A percentile compares a stretch with the other conserved stretches of the same genome.
Evolutionary conservation across 345 rosid species (phyloP).

Genomic region (Pistacia integerrima): DNA sequence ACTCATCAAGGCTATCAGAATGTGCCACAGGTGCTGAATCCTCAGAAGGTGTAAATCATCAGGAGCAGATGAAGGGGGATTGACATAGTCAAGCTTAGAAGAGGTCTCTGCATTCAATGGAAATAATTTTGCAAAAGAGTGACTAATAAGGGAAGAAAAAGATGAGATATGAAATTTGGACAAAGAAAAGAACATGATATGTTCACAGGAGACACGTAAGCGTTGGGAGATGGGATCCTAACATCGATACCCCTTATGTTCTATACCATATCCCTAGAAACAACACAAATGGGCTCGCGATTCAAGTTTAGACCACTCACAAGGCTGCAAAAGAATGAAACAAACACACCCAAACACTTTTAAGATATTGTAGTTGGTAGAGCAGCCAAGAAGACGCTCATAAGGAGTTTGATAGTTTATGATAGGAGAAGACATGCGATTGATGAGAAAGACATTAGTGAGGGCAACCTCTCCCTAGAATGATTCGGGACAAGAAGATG

Average conservation of each 20-base stretch:
- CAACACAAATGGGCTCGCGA: neutral
- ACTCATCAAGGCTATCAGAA: neutral
- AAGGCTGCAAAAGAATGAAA: neutral
- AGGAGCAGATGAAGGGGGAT: rapidly evolving
- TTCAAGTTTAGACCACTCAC: neutral
- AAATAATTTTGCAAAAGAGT: no score
- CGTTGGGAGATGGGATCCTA: neutral
- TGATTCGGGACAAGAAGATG: no score
- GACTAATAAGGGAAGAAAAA: no score
- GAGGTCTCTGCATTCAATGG: no score
- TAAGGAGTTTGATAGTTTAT: neutral
- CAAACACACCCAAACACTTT: neutral
- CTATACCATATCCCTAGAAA: neutral
- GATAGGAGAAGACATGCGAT: neutral
- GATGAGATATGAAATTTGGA: no score
- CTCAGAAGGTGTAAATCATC: no score
- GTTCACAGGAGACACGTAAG: no score
- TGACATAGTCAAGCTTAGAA: no score
- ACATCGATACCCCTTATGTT: neutral
- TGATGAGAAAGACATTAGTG: neutral
- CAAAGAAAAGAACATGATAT: neutral
- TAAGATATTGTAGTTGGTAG: neutral
- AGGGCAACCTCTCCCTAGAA: no score
- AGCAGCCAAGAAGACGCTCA: neutral
- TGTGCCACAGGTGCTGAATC: no score